Evolutionary conservation across 2,329 filamentous ascomycete genomes (phyloP).

Genomic region (Talaromyces sp.): DNA sequence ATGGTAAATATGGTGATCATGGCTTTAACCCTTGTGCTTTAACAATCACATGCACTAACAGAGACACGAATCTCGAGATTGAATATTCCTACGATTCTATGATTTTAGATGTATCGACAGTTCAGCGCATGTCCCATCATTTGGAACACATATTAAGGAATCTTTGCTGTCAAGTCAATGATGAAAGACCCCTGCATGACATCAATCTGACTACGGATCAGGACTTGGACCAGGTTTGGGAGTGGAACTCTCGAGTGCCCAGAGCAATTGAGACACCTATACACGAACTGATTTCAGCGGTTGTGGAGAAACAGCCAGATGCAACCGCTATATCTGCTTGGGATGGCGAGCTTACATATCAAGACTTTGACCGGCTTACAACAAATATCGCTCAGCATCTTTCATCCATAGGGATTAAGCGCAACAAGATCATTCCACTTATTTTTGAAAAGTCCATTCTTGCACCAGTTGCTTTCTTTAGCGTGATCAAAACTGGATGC

Average conservation of each 20-base stretch:
- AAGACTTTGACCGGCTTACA: slow-evolving; percentile 13
- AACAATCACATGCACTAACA: slow-evolving; percentile 1
- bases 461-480: slow-evolving; percentile 5
- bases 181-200: background rate
- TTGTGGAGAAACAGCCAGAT: slow-evolving; percentile 4
- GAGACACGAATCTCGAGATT: background rate
- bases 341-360: slow-evolving; percentile 20
- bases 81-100: slow-evolving; percentile 8
- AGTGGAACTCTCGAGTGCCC: slow-evolving; percentile 10
- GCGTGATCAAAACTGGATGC: slow-evolving; percentile 16
- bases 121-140: slow-evolving; percentile 22
- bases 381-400: slow-evolving; percentile 23
- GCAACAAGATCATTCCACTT: slow-evolving; percentile 8
- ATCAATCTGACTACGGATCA: slow-evolving; percentile 26
- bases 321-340: slow-evolving; percentile 17
- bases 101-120: background rate
- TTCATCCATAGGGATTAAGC: background rate
- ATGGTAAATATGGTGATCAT: slow-evolving; percentile 6
- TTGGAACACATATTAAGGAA: slow-evolving; percentile 20
- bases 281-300: background rate
- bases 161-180: background rate
- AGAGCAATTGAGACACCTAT: background rate
- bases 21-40: slow-evolving; percentile 12
- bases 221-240: slow-evolving; percentile 7
- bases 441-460: slow-evolving; percentile 11